Conservation (phyloP, 2,329 filamentous ascomycete species). For the Paramyrothecium sp. region DNA sequence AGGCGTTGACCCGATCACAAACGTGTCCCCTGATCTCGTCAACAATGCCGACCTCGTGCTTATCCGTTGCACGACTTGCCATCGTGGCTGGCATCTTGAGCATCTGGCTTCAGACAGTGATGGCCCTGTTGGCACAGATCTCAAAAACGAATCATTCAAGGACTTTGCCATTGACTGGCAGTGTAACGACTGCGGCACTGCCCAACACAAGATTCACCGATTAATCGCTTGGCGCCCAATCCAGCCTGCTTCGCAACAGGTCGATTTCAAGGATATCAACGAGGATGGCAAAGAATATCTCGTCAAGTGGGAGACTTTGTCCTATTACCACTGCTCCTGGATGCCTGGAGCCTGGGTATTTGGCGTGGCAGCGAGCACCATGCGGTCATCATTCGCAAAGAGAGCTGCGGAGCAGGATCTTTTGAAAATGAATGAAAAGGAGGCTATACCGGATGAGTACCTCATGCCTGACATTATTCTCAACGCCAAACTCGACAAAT, state of each 20-base stretch:
- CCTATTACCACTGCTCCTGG: slow-evolving; percentile 83
- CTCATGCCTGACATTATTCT: slow-evolving; percentile 88
- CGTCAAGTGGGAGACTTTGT: slow-evolving; percentile 79
- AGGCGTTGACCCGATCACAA: slow-evolving; percentile 72
- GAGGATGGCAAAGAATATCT: slow-evolving; percentile 85
- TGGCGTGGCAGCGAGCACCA: slow-evolving; percentile 61
- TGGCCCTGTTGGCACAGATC: slow-evolving; percentile 29
- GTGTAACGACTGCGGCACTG: slow-evolving; percentile 73
- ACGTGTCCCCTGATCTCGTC: slow-evolving; percentile 60
- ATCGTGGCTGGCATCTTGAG: slow-evolving; percentile 77
- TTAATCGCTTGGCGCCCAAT: slow-evolving; percentile 85
- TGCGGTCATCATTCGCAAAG: slow-evolving; percentile 75
- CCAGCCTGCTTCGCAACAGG: slow-evolving; percentile 15
- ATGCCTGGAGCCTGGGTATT: slow-evolving; percentile 87
- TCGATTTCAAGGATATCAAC: slow-evolving; percentile 41
- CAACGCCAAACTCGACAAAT: slow-evolving; percentile 59
- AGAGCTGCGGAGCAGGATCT: slow-evolving; percentile 58
- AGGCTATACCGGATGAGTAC: slow-evolving; percentile 86
- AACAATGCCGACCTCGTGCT: slow-evolving; percentile 77
- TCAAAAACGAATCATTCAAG: slow-evolving; percentile 53
- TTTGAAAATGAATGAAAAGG: slow-evolving; percentile 65
- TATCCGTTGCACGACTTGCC: slow-evolving; percentile 79
- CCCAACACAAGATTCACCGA: slow-evolving; percentile 66
- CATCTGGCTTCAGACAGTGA: slow-evolving; percentile 63
- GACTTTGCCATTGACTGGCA: slow-evolving; percentile 76